Evolutionary conservation across 140 eudicot genomes (phyloP), one percentile per base, ranked within the genome.

Genomic region (Senecio squalidus): DNA sequence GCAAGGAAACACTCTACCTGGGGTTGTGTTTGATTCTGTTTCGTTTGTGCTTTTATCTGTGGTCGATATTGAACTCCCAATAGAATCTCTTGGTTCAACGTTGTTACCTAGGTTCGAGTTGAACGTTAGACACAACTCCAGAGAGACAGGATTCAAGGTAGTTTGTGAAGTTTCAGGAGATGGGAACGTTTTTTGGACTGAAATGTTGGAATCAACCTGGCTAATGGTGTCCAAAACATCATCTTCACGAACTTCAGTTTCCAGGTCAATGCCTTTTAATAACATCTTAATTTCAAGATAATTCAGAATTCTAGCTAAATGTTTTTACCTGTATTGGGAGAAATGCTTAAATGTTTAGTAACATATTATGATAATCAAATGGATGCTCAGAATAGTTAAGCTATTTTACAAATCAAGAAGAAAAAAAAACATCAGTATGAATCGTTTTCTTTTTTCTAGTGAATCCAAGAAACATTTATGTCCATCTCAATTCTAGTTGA

Each of bases 1-100:
- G 81, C 94, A 85, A 1, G 86, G 66, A 58, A 85, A 85, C 1
- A 82, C 77, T 61, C 86, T 66, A 24, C 28, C 43, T 13, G 73
- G 31, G 24, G 73, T 25, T 4, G 64, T 13, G 27, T 59, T 67
- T 27, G 71, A 26, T 45, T 72, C 73, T 4, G 68, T 76, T 61
- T 78, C 78, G 5, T 75, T 72, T 61, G 74, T 58, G 57, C 63
- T 71, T 48, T 78, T 71, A 36, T 79, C 67, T 46, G 77, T 72
- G 76, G 60, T 68, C 28, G 77, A 72, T 55, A 60, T 21, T 6
- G 77, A 76, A 40, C 65, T 51, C 27, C 62, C 74, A 2, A 66
- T 44, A 0, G 70, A 27, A 3, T 58, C 66, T 47, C 53, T 29
- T 65, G 57, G 60, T 33, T 45, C 36, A 18, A 51, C 56, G 18